Evolutionary conservation across 1,139 yeast genomes (phyloP), one percentile per base, ranked within the genome.

Genomic region (Geotrichum citri-aurantii): DNA sequence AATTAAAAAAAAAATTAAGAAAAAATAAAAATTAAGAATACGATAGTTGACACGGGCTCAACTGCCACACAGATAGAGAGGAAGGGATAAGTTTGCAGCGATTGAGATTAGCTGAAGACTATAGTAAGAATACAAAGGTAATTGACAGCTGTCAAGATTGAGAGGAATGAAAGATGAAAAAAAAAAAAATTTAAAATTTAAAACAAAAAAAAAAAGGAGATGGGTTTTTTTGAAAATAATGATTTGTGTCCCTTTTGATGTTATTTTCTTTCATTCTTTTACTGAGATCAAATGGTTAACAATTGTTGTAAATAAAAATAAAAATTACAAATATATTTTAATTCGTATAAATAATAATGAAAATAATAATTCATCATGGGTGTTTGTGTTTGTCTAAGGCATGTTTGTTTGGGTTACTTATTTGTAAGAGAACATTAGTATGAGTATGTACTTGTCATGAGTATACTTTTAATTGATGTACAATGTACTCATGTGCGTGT

Each of bases 131-230:
- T 14, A 37, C 7, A n/a, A 8, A 12, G 37, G 26, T 14, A 50
- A 33, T 29, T 19, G 17, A 24, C 24, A n/a, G 23, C 23, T 37
- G 48, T 27, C 40, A 27, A 52, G 40, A 21, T 21, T 1, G 47
- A 14, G n/a, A 42, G 48, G 47, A 50, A 49, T 21, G 42, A 49
- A 19, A 46, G 37, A 55, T 48, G 47, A 49, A 21, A 47, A 24
- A 47, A 53, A 46, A 29, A 54, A 54, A 54, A 48, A 33, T n/a
- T 46, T 48, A 19, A 31, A 48, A 46, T 44, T 12, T 23, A 12
- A 21, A 21, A 23, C 6, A 33, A 29, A 11, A 12, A 47, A 26
- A 24, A 24, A 19, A 37, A 23, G 19, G 40, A 21, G 48, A 17
- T 42, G 44, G 10, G n/a, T n/a, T 27, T 29, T 23, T 37, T 14